A percentile compares a stretch with the other conserved stretches of the same genome.
These are phyloP conservation scores for Candida suzukii DNA, from an alignment of 805 yeast genomes.

Conservation along the genomic window DNA sequence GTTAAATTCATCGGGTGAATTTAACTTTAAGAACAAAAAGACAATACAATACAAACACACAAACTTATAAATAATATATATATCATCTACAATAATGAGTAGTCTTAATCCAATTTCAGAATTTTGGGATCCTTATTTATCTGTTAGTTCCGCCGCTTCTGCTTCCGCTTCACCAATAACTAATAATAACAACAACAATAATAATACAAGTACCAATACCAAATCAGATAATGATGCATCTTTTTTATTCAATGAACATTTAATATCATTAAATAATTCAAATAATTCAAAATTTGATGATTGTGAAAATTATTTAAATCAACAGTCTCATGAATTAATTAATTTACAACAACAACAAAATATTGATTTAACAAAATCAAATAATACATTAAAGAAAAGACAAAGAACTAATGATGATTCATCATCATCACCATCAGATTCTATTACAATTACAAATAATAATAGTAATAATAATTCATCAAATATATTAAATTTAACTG, in stretches of 20 bases:
- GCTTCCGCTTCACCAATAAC: not conserved
- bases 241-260: no score
- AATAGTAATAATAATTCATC: not conserved
- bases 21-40: no score
- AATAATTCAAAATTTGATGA: not conserved
- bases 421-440: not conserved
- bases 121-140: constrained; percentile 1
- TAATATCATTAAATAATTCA: no score
- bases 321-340: not conserved
- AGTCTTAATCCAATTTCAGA: not conserved
- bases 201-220: no score
- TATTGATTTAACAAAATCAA: not conserved
- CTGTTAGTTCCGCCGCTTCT: not conserved
- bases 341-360: not conserved
- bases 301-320: not conserved
- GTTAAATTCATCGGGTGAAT: no score
- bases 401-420: not conserved
- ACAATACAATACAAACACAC: no score
- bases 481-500: constrained; percentile 5
- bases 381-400: not conserved
- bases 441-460: not conserved
- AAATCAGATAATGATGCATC: no score
- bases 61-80: no score
- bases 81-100: no score
- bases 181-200: no score